Percentiles rank a stretch among this genome's conserved stretches.
Evolutionary conservation across 2,329 filamentous ascomycete species (phyloP).

Genomic region (Clonostachys chloroleuca): DNA sequence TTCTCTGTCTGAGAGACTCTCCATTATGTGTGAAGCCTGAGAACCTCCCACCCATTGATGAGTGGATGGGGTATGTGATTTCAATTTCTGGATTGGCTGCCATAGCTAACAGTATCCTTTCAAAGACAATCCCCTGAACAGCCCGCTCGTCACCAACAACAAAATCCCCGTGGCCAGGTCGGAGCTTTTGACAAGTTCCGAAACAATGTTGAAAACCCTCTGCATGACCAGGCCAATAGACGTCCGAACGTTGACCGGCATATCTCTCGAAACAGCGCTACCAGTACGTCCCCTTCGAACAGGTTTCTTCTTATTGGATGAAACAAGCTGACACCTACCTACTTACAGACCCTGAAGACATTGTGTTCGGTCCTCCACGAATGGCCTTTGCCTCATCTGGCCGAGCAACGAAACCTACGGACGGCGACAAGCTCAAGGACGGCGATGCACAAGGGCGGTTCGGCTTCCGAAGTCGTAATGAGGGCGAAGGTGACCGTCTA

Average conservation of each 20-base stretch:
- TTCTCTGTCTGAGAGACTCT: slow-evolving; percentile 73
- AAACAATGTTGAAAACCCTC: slow-evolving; percentile 30
- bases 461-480: slow-evolving; percentile 47
- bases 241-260: slow-evolving; percentile 49
- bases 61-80: slow-evolving; percentile 86
- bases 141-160: slow-evolving; percentile 20
- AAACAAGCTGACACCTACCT: background rate
- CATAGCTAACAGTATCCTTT: too few relatives aligned
- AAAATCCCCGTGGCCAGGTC: slow-evolving; percentile 36
- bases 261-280: slow-evolving; percentile 49
- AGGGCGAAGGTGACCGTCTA: slow-evolving; percentile 45
- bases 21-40: slow-evolving; percentile 79
- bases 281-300: slow-evolving; percentile 38
- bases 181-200: slow-evolving; percentile 28
- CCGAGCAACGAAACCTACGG: slow-evolving; percentile 49
- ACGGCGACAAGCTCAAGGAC: slow-evolving; percentile 52
- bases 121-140: background rate
- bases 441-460: slow-evolving; percentile 53
- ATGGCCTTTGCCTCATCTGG: slow-evolving; percentile 80
- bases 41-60: slow-evolving; percentile 75
- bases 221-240: slow-evolving; percentile 45
- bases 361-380: slow-evolving; percentile 80
- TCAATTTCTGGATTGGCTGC: too few relatives aligned
- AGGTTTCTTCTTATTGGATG: background rate
- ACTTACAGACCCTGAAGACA: slow-evolving; percentile 66